These are phyloP conservation scores for Cystoderma amianthinum DNA, from an alignment of 768 basidiomycete genomes.

Conservation along the genomic window DNA sequence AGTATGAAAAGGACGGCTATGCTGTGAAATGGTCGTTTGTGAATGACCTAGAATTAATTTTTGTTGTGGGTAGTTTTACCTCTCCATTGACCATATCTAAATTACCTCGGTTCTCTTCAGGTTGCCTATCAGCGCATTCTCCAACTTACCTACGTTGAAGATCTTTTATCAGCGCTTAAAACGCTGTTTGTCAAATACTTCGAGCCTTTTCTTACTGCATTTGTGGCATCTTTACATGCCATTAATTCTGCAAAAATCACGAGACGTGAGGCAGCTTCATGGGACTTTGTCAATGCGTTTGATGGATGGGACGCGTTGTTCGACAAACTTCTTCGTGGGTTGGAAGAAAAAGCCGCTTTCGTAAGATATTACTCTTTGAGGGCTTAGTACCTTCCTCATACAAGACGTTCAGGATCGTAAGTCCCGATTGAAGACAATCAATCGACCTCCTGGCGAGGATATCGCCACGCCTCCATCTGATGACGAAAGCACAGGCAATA, in stretches of 20 bases:
- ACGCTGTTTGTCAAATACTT: conserved; percentile 83
- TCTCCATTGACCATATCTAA: too few species aligned
- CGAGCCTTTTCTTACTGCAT: conserved; percentile 73
- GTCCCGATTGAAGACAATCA: conserved; percentile 45
- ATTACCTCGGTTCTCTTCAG: too few species aligned
- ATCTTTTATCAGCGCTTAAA: conserved; percentile 76
- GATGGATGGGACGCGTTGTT: conserved; percentile 80
- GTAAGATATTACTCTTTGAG: conserved; percentile 23
- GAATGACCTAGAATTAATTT: conserved; percentile 94
- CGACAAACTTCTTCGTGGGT: conserved; percentile 62
- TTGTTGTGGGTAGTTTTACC: conserved; percentile 90
- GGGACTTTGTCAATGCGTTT: conserved; percentile 68
- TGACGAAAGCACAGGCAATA: conserved; percentile 49
- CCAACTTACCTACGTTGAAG: conserved; percentile 89
- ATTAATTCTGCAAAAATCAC: conserved; percentile 38
- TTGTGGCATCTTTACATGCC: conserved; percentile 79
- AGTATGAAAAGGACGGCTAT: conserved; percentile 91
- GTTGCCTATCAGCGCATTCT: conserved; percentile 96
- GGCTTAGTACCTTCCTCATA: conserved; percentile 2
- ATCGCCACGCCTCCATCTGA: conserved; percentile 49
- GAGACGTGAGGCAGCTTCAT: conserved; percentile 32
- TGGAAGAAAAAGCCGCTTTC: conserved; percentile 72
- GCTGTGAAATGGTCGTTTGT: conserved; percentile 92
- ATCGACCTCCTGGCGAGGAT: conserved; percentile 26
- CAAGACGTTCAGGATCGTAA: conserved; percentile 55